Base-by-base conservation (phyloP, 495 filamentous ascomycete species). In the Neurospora sp. region DNA sequence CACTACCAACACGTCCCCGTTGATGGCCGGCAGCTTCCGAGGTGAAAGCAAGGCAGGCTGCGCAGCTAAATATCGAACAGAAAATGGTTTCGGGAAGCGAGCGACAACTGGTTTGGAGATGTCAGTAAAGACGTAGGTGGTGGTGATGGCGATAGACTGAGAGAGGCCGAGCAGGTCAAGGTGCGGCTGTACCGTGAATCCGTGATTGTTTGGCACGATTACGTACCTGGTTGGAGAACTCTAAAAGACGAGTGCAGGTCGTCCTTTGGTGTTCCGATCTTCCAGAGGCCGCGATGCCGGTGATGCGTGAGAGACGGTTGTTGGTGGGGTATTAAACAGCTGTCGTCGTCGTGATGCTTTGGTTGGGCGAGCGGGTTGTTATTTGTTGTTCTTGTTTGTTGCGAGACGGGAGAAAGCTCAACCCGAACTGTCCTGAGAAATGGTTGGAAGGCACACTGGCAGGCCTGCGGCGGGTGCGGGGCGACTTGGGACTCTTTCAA, bases 1-100 rank as follows among this genome's bases (percentile, higher is more conserved):
- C 84, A 83, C 84, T 81, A 81, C 83, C 80, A 78, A 78, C 76
- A 75, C 76, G 79, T 79, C 76, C 77, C 77, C 71, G 77, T 70
- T 72, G 77, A 75, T 70, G 78, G 76, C 81, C 79, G 79, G 80
- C 79, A 83, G 79, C 79, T 76, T 71, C 72, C 69, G 76, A 75
- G 73, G 39, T 73, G 81, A 78, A 81, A 74, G 72, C 59, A 27
- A 66, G 27, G 12, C 54, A 66, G 27, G 54, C 54, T 16, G 54
- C 54, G 54, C 11, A 35, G 54, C 54, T 37, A 1, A 12, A 35
- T 66, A 66, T 66, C 54, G 54, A 37, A 66, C 14, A 66, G 54
- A 66, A 35, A 66, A 37, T 16, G 14, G 54, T 2, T 76, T 75
- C 75, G 75, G 48, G 72, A 72, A 72, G 39, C 69, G 35, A 72